Evolutionary conservation across 441 rosid genomes (phyloP).

Genomic region (Jatropha podagrica): DNA sequence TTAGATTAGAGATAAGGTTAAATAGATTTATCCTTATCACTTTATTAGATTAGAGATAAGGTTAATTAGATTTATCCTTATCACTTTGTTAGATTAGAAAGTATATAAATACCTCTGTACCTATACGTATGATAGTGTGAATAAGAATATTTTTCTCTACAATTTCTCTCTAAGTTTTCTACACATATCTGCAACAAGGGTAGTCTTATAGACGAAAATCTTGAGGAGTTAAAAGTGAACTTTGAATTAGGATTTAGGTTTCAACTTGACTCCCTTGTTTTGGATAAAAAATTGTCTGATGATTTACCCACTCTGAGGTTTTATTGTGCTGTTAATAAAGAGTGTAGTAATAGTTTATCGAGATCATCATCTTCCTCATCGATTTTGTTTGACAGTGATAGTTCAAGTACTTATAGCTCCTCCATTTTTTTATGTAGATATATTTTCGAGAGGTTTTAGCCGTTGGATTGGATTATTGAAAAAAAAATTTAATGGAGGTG

Average conservation of each 20-base stretch:
- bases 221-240: conserved; percentile 72
- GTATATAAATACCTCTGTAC: too few species aligned
- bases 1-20: too few species aligned
- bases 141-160: too few species aligned
- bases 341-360: conserved; percentile 44
- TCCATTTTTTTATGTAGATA: conserved; percentile 53
- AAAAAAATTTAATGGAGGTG: conserved; percentile 41
- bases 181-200: conserved; percentile 20
- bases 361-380: conserved; percentile 58
- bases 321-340: conserved; percentile 67
- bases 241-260: conserved; percentile 83
- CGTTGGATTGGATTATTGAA: conserved; percentile 16
- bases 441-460: conserved; percentile 17
- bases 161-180: too few species aligned
- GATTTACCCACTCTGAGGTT: conserved; percentile 76
- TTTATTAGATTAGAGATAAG: too few species aligned
- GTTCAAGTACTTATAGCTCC: background rate
- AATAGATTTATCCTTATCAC: too few species aligned
- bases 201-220: conserved; percentile 72
- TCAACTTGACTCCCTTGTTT: conserved; percentile 51
- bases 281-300: conserved; percentile 61
- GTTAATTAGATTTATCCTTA: too few species aligned
- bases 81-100: too few species aligned
- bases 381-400: conserved; percentile 38
- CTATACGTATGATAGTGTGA: too few species aligned